These are phyloP conservation scores for Asterochloris sp. DNA, from an alignment of 139 green algal genomes.

Conservation along the genomic window DNA sequence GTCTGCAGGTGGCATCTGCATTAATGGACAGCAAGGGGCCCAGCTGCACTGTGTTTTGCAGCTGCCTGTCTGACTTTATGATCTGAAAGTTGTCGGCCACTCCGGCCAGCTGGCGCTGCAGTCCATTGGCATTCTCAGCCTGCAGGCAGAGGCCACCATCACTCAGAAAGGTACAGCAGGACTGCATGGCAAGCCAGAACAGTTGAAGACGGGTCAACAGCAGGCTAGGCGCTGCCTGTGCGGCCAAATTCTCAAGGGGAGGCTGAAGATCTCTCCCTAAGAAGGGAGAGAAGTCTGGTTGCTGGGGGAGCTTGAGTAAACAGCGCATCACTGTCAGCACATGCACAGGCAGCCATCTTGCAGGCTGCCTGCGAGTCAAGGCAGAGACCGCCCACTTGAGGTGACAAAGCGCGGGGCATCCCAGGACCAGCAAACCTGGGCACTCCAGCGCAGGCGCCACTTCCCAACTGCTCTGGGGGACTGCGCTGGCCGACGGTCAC, in stretches of 20 bases:
- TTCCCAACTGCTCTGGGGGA: slow-evolving; percentile 39
- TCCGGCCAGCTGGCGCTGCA: slow-evolving; percentile 55
- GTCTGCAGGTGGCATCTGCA: slow-evolving; percentile 42
- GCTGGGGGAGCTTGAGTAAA: background rate
- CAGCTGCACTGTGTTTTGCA: slow-evolving; percentile 71
- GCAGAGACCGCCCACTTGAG: no score
- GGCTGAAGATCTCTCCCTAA: no score
- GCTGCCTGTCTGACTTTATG: slow-evolving; percentile 37
- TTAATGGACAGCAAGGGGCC: slow-evolving; percentile 37
- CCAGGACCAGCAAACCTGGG: slow-evolving; percentile 9
- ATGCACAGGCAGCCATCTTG: background rate
- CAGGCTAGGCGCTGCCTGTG: background rate
- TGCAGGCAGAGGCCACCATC: slow-evolving; percentile 29
- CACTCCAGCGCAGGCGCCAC: slow-evolving; percentile 70
- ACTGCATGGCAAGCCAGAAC: background rate
- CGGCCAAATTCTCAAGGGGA: no score
- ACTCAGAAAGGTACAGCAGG: background rate
- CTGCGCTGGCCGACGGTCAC: slow-evolving; percentile 30
- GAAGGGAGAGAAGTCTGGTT: background rate
- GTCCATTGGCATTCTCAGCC: slow-evolving; percentile 46
- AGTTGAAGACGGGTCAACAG: background rate
- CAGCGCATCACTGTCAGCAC: background rate
- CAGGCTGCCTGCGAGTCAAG: no score
- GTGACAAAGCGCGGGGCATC: background rate
- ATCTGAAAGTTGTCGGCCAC: slow-evolving; percentile 57